phyloP scores from a whole-genome alignment of 1,284 basidiomycete species.

The Cutaneotrichosporon cutaneum region DNA sequence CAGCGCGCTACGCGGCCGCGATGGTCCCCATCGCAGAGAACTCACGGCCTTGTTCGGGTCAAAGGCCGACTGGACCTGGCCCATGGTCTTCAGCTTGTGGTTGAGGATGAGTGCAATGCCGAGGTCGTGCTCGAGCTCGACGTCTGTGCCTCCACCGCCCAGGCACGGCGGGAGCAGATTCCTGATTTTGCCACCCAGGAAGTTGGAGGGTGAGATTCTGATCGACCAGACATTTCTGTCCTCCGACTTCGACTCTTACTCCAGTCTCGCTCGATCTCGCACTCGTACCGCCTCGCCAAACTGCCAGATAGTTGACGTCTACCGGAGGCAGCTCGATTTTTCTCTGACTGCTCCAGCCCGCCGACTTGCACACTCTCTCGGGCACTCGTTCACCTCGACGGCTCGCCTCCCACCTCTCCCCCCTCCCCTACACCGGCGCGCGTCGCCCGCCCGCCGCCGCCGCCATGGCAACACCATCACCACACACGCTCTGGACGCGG shows the following conservation, averaged over 20 bases:
- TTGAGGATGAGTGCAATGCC: background rate
- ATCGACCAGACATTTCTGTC: background rate
- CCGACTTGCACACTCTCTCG: no score
- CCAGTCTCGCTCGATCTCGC: background rate
- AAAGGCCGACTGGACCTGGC: slow-evolving; percentile 37
- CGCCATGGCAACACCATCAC: background rate
- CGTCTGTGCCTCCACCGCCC: background rate
- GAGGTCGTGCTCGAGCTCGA: background rate
- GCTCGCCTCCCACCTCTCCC: background rate
- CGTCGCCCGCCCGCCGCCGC: background rate
- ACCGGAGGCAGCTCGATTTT: background rate
- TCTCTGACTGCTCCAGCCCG: no score
- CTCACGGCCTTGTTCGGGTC: slow-evolving; percentile 24
- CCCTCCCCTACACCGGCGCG: background rate
- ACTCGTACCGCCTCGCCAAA: background rate
- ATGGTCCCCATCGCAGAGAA: no score
- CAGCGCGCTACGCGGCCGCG: no score
- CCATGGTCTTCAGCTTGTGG: slow-evolving; percentile 32
- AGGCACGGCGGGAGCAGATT: background rate
- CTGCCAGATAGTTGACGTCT: background rate
- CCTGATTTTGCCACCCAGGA: background rate
- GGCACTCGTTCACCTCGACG: no score
- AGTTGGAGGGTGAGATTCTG: background rate
- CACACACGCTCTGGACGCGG: slow-evolving; percentile 1
- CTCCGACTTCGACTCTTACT: no score